Evolutionary conservation across 2,329 filamentous ascomycete species (phyloP), one percentile per base, ranked within the genome.

Genomic region (Davidsoniella australis): DNA sequence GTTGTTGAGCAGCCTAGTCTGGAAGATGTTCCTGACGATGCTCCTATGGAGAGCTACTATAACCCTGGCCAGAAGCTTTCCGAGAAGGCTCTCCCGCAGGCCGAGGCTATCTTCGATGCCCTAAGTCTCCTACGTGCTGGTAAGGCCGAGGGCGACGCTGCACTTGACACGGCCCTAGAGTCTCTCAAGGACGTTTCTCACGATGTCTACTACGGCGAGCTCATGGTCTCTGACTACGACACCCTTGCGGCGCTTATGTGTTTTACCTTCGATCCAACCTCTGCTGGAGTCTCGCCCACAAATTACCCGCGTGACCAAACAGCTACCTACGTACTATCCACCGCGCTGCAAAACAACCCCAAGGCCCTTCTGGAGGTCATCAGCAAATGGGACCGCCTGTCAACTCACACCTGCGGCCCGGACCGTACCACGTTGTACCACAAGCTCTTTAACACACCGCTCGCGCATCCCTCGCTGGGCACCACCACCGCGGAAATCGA

Each of bases 171-270:
- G 9, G 72, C 73, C 0, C 66, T 83, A 6, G 68, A 73, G 33
- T 67, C 67, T 33, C 68, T 83, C n/a, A 68, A 73, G 53, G 78
- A 82, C 5, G 63, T 81, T 24, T 72, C 78, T 0, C 78, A 82
- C 60, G 79, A 82, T 60, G 75, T 82, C 54, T 82, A 80, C 64
- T 83, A 81, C 60, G 79, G 79, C 8, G 64, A 78, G 16, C 74
- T 79, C 59, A 70, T 82, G 51, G 67, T 71, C 18, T 72, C 76
- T 58, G 72, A 79, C 55, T 57, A 64, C 2, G 68, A 69, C 2
- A 70, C 71, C 1, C 56, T 79, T 47, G 68, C 67, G 54, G 62
- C 68, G n/a, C 67, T 82, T 2, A 63, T 80, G 52, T 78, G 76
- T 57, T 63, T 78, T 37, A 70, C 77, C 61, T 57, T 60, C 23